Evolutionary conservation across 140 eudicot genomes (phyloP).

Genomic region (Ambrosia hybrid): DNA sequence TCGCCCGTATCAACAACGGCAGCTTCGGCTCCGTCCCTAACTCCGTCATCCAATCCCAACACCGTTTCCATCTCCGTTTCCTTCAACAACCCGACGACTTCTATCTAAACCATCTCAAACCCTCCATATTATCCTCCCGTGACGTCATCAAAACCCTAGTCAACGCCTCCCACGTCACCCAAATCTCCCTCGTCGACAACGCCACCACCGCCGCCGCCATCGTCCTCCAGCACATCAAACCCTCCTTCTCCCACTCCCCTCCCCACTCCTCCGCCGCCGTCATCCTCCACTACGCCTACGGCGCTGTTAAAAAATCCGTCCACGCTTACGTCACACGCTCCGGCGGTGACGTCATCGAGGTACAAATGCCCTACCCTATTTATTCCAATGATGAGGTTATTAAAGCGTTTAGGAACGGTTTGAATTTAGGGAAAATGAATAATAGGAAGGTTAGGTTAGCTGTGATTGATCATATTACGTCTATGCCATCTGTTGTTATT

Average conservation of each 20-base stretch:
- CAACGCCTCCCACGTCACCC: slow-evolving; percentile 72
- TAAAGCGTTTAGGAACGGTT: slow-evolving; percentile 52
- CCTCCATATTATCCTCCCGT: slow-evolving; percentile 64
- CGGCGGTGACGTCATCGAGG: slow-evolving; percentile 79
- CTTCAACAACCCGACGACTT: slow-evolving; percentile 78
- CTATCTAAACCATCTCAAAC: slow-evolving; percentile 58
- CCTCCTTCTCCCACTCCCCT: slow-evolving; percentile 49
- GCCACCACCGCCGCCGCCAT: slow-evolving; percentile 87
- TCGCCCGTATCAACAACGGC: slow-evolving; percentile 84
- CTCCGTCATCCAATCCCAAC: slow-evolving; percentile 64
- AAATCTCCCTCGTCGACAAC: slow-evolving; percentile 72
- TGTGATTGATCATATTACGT: slow-evolving; percentile 89
- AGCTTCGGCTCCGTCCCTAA: slow-evolving; percentile 81
- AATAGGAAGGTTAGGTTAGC: slow-evolving; percentile 71
- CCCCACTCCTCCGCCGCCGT: slow-evolving; percentile 64
- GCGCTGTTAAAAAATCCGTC: slow-evolving; percentile 90
- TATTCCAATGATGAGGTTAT: slow-evolving; percentile 47
- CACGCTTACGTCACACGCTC: slow-evolving; percentile 80
- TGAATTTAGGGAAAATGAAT: slow-evolving; percentile 44
- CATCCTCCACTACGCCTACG: slow-evolving; percentile 88
- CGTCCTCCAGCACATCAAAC: slow-evolving; percentile 66
- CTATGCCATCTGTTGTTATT: slow-evolving; percentile 86
- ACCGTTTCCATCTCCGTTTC: slow-evolving; percentile 55
- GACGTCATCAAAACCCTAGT: slow-evolving; percentile 54
- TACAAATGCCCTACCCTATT: slow-evolving; percentile 72